Base-by-base conservation (phyloP, 306 rosid genomes). In the Albizia julibrissin region DNA sequence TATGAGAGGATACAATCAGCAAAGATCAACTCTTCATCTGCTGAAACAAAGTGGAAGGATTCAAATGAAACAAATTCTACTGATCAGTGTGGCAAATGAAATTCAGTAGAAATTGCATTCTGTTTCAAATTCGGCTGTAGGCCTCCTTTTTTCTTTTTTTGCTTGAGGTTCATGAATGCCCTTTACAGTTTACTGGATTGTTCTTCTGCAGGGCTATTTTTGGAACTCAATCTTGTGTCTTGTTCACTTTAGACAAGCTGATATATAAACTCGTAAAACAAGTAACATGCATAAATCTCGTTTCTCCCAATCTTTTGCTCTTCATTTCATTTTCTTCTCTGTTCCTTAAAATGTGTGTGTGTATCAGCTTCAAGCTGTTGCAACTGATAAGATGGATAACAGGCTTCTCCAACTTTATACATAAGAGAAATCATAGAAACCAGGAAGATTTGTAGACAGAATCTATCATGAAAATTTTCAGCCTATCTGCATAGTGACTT, bases 141-240 rank as follows among this genome's bases (percentile, higher is more conserved):
- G 18, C 2, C 13, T 56, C 40, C 40, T 37, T 37, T 6, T 37
- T 64, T 50, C 21, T 80, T 78, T 62, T 62, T 81, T 29, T 81
- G 79, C 68, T 81, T 50, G 88, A 96, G 98, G 86, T 96, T 96
- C 89, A 90, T 96, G 94, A 89, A 80, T 86, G 92, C 98, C 62
- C 97, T 96, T 67, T 94, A 94, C 96, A 91, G 87, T 86, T 89
- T 96, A 85, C 94, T 96, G 82, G 99, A 96, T 26, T 98, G 99
- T 80, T 93, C 99, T 83, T 93, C 94, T 22, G 99, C 72, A 91
- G 99, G 81, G 97, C 99, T 79, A 89, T 92, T 79, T 90, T 96
- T 80, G 99, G 99, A 87, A 96, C 98, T 62, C 97, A 94, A 67
- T 96, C 99, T 34, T 96, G 92, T 84, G 86, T 96, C 88, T 86